Percentiles rank a stretch among this genome's conserved stretches.
Evolutionary conservation across 2,329 filamentous ascomycete genomes (phyloP).

Genomic region (Beauveria asiatica): DNA sequence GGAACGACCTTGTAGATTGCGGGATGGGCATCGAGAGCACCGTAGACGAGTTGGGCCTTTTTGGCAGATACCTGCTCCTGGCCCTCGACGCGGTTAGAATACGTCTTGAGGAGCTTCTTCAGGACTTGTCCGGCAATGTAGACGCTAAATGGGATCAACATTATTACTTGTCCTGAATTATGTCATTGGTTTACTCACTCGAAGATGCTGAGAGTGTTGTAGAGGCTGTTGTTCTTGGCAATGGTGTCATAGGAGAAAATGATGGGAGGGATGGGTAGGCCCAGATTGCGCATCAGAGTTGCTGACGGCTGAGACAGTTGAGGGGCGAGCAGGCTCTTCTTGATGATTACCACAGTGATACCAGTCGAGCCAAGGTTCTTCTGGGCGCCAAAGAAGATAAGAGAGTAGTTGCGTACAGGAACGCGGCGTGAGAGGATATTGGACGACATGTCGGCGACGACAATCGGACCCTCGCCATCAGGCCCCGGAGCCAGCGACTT

Average conservation of each 20-base stretch:
- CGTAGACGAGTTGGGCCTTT: constrained; percentile 73
- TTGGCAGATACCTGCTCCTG: constrained; percentile 65
- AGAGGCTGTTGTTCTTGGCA: constrained; percentile 87
- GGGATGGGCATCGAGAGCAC: constrained; percentile 63
- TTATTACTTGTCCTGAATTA: background rate
- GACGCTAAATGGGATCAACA: constrained; percentile 43
- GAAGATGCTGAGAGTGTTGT: constrained; percentile 94
- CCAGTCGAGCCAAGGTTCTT: constrained; percentile 88
- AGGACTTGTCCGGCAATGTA: constrained; percentile 88
- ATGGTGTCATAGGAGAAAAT: constrained; percentile 78
- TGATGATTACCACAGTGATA: constrained; percentile 77
- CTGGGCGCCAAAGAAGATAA: constrained; percentile 88
- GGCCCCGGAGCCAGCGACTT: constrained; percentile 47
- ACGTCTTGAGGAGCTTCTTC: constrained; percentile 58
- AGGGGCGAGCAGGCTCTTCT: constrained; percentile 70
- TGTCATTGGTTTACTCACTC: constrained; percentile 40
- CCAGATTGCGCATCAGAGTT: constrained; percentile 62
- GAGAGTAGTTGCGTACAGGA: constrained; percentile 68
- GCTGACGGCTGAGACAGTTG: constrained; percentile 55
- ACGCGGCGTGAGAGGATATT: constrained; percentile 82
- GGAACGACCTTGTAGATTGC: constrained; percentile 71
- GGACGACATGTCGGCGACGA: constrained; percentile 88
- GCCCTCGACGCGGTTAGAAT: constrained; percentile 61
- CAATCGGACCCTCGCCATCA: constrained; percentile 59
- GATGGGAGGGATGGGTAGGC: constrained; percentile 68